These are phyloP conservation scores for barley (Hordeum vulgare) DNA, from an alignment of 176 grass and related monocot species.

Conservation along the genomic window MorexV3_pseudomolecules_assembly NC_058520.1:582111678-582112177, in stretches of 20 bases:
- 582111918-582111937: conserved; percentile 82
- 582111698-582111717: not conserved
- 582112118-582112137: not conserved
- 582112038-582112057: not conserved
- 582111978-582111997: conserved; percentile 92
- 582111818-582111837: not conserved
- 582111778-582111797: not conserved
- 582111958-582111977: conserved; percentile 95
- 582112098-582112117: not conserved
- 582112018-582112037: not conserved
- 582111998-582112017: conserved; percentile 42
- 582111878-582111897: conserved; percentile 94
- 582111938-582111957: conserved; percentile 99
- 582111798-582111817: not conserved
- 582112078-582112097: not conserved
- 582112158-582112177: not conserved
- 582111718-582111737: not conserved
- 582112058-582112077: not conserved
- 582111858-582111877: not conserved
- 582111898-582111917: conserved; percentile 81
- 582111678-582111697: conserved; percentile 65
- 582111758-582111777: not conserved
- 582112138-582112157: not conserved
- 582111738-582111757: not conserved
- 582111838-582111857: not conserved